These are phyloP conservation scores for Sporothrix inflata DNA, from an alignment of 2,329 filamentous ascomycete species.

Conservation along the genomic window DNA sequence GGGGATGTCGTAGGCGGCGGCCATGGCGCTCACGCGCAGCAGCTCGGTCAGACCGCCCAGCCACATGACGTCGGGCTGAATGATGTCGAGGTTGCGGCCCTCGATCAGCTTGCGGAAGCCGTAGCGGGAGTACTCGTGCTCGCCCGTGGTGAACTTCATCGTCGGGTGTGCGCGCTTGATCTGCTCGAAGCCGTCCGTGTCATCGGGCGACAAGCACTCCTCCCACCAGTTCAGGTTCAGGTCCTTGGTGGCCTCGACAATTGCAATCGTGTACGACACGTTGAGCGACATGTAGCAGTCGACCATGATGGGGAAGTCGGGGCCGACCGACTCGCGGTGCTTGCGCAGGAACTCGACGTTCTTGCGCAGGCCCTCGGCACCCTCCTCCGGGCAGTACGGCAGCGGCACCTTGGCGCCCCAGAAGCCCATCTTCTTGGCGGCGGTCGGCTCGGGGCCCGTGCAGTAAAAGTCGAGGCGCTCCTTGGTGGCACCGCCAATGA, in stretches of 20 bases:
- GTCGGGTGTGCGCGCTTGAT: conserved; percentile 90
- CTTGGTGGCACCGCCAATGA: conserved; percentile 88
- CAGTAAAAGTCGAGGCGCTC: conserved; percentile 90
- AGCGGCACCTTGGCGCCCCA: conserved; percentile 88
- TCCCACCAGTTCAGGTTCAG: conserved; percentile 98
- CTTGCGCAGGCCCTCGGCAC: conserved; percentile 77
- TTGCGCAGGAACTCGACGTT: conserved; percentile 87
- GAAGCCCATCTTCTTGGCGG: conserved; percentile 85
- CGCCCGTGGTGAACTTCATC: conserved; percentile 91
- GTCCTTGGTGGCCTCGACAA: conserved; percentile 80
- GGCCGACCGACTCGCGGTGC: conserved; percentile 81
- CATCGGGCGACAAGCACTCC: conserved; percentile 88
- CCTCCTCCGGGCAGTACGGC: conserved; percentile 88
- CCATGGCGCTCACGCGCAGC: conserved; percentile 85
- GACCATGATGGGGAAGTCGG: conserved; percentile 90
- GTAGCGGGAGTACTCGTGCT: conserved; percentile 93
- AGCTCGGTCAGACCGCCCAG: conserved; percentile 90
- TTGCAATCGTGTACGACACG: conserved; percentile 88
- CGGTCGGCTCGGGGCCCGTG: conserved; percentile 81
- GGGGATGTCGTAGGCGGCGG: conserved; percentile 89
- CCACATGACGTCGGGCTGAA: conserved; percentile 98
- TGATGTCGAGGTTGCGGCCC: conserved; percentile 87
- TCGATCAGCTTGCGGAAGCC: conserved; percentile 95
- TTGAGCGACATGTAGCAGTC: conserved; percentile 98
- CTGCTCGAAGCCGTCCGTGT: conserved; percentile 86